Evolutionary conservation across 2,329 filamentous ascomycete genomes (phyloP).

Genomic region (Emergomyces pasteurianus): DNA sequence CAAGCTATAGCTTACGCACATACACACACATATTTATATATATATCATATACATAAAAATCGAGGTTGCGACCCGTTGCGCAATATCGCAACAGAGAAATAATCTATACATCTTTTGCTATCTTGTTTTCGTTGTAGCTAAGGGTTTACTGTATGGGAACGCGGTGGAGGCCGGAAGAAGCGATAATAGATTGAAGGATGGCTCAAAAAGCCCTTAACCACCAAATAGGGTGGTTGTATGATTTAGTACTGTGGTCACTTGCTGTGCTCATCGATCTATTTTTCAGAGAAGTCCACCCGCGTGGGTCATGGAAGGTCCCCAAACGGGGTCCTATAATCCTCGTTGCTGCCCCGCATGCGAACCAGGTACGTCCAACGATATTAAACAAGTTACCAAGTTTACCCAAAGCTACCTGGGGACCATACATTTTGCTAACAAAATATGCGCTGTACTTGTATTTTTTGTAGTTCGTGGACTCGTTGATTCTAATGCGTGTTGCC

Average conservation of each 20-base stretch:
- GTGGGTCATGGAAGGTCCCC: slow-evolving; percentile 90
- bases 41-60: not conserved
- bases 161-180: not conserved
- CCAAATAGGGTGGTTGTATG: slow-evolving; percentile 39
- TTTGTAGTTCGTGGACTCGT: slow-evolving; percentile 76
- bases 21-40: not conserved
- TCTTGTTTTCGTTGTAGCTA: not conserved
- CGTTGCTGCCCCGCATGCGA: slow-evolving; percentile 92
- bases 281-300: slow-evolving; percentile 93
- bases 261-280: slow-evolving; percentile 80
- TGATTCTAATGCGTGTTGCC: slow-evolving; percentile 84
- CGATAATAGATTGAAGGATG: slow-evolving; percentile 14
- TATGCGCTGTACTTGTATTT: not conserved
- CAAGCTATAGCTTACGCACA: not conserved
- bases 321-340: slow-evolving; percentile 81
- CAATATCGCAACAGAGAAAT: not conserved
- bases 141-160: not conserved
- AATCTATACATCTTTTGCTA: not conserved
- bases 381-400: not conserved
- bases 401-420: not conserved
- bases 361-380: slow-evolving; percentile 53
- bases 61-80: not conserved
- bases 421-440: slow-evolving; percentile 3
- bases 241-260: slow-evolving; percentile 39
- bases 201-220: slow-evolving; percentile 28